A percentile compares a stretch with the other conserved stretches of the same genome.
phyloP scores from a whole-genome alignment of 805 yeast genomes.

The Ogataea trehalophila region DNA sequence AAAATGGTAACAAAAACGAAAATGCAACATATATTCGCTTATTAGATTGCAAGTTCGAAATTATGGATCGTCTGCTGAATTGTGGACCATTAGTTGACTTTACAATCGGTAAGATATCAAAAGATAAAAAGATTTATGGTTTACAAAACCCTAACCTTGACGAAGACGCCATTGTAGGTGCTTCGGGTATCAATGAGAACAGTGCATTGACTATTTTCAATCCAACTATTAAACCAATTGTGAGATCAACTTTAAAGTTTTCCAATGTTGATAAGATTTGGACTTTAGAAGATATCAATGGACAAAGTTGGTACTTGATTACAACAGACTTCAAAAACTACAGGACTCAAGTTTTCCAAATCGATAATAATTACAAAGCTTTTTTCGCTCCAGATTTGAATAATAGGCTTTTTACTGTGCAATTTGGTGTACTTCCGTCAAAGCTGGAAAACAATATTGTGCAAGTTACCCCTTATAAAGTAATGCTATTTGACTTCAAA shows the following conservation, averaged over 20 bases:
- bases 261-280: constrained; percentile 71
- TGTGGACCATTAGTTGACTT: constrained; percentile 73
- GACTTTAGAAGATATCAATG: constrained; percentile 45
- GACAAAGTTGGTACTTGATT: constrained; percentile 51
- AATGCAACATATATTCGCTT: constrained; percentile 7
- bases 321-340: constrained; percentile 64
- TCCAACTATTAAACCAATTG: constrained; percentile 63
- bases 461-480: constrained; percentile 67
- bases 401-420: constrained; percentile 58
- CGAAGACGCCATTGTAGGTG: constrained; percentile 63
- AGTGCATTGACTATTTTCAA: constrained; percentile 58
- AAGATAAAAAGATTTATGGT: constrained; percentile 52
- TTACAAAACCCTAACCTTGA: constrained; percentile 61
- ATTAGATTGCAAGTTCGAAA: constrained; percentile 33
- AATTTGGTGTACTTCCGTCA: constrained; percentile 45
- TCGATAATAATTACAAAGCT: constrained; percentile 56
- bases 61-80: constrained; percentile 52
- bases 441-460: constrained; percentile 49
- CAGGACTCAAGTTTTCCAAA: constrained; percentile 65
- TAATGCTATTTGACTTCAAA: constrained; percentile 56
- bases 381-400: constrained; percentile 59
- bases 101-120: constrained; percentile 56
- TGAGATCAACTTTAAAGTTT: constrained; percentile 65
- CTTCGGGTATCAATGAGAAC: constrained; percentile 57
- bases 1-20: background rate